Evolutionary conservation across 176 grass and related monocot species (phyloP).

Genomic region (Phoenix dactylifera): DNA sequence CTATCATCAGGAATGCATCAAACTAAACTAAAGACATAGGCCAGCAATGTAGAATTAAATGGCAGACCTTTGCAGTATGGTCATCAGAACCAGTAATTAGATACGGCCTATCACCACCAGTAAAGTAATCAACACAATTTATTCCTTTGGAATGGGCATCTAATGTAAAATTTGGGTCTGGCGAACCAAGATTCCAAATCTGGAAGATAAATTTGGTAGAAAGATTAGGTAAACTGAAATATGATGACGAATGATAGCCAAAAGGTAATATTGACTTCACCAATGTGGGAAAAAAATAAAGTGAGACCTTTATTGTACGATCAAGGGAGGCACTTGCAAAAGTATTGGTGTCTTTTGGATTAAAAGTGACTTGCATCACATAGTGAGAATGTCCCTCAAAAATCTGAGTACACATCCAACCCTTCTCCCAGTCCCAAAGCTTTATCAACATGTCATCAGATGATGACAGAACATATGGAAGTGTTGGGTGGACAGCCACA

Average conservation of each 20-base stretch:
- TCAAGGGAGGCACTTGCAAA: constrained; percentile 98
- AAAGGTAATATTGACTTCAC: too few species aligned
- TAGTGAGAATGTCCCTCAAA: constrained; percentile 99
- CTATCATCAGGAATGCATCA: too few species aligned
- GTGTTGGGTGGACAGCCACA: constrained; percentile 94
- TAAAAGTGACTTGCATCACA: constrained; percentile 99
- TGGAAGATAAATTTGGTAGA: constrained; percentile 10
- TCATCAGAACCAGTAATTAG: constrained; percentile 55
- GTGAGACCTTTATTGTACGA: constrained; percentile 79
- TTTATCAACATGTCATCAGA: constrained; percentile 99
- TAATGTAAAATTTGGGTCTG: constrained; percentile 63
- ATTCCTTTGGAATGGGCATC: constrained; percentile 66
- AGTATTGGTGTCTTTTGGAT: constrained; percentile 96
- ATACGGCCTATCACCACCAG: constrained; percentile 29
- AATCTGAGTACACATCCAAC: constrained; percentile 97
- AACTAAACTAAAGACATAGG: too few species aligned
- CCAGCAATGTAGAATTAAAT: neutral
- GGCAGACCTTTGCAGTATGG: constrained; percentile 52
- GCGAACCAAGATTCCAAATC: constrained; percentile 80
- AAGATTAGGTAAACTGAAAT: too few species aligned
- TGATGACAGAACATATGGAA: constrained; percentile 91
- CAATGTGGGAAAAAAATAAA: neutral
- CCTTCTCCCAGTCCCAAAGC: constrained; percentile 98
- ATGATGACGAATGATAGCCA: too few species aligned
- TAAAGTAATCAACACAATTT: constrained; percentile 78